phyloP scores from a whole-genome alignment of 805 yeast species.

The Wickerhamiella musiphila region DNA sequence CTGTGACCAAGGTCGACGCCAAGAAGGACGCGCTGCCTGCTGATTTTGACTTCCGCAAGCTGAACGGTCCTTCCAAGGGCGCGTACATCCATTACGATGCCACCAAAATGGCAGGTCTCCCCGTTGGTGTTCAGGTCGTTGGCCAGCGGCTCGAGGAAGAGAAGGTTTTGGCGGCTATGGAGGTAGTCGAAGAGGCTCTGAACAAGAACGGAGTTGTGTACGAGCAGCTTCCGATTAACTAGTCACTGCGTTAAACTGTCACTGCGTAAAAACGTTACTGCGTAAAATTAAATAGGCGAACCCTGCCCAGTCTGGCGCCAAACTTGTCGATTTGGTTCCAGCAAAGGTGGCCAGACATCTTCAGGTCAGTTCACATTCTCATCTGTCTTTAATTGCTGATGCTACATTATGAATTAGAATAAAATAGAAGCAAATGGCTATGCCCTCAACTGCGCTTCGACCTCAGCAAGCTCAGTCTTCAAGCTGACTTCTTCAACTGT shows the following conservation, averaged over 20 bases:
- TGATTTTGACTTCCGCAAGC: constrained; percentile 15
- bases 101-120: constrained; percentile 37
- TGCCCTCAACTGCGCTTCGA: constrained; percentile 49
- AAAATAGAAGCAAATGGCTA: too few relatives aligned
- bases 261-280: too few relatives aligned
- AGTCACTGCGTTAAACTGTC: too few relatives aligned
- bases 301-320: too few relatives aligned
- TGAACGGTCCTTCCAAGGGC: constrained; percentile 28
- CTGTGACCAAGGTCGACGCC: constrained; percentile 38
- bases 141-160: constrained; percentile 48
- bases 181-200: constrained; percentile 19
- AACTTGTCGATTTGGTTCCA: too few relatives aligned
- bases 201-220: background rate
- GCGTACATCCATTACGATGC: constrained; percentile 34
- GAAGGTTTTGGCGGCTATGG: constrained; percentile 34
- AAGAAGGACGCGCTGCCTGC: constrained; percentile 19
- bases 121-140: constrained; percentile 48
- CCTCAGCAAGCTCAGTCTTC: constrained; percentile 66
- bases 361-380: background rate
- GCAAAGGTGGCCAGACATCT: too few relatives aligned
- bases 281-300: too few relatives aligned
- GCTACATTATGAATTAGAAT: too few relatives aligned
- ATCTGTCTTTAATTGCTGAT: too few relatives aligned
- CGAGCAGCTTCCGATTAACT: background rate
- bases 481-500: constrained; percentile 89